These are phyloP conservation scores for Gloeophyllum trabeum DNA, from an alignment of 768 basidiomycete species.

Conservation along the genomic window DNA sequence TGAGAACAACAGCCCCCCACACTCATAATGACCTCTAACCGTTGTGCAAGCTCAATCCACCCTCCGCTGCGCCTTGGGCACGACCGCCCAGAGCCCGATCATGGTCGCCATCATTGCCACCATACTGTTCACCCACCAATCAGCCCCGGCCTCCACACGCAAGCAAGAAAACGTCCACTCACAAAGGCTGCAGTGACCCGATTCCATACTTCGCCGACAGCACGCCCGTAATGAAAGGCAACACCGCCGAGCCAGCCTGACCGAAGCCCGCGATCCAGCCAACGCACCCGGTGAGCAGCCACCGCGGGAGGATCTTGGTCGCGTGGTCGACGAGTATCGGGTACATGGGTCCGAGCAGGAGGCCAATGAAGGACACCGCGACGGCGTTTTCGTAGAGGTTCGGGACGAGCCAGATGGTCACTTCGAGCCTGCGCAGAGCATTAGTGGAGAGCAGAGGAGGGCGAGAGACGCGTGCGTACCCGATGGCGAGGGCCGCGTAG, in stretches of 20 bases:
- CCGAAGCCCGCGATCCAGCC: conserved; percentile 46
- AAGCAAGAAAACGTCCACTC: conserved; percentile 11
- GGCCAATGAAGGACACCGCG: conserved; percentile 40
- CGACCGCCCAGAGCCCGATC: conserved; percentile 11
- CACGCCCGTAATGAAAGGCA: conserved; percentile 40
- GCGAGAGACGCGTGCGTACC: conserved; percentile 12
- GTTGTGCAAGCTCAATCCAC: no score
- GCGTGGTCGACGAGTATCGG: conserved; percentile 30
- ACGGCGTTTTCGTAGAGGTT: conserved; percentile 42
- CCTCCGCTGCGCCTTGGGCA: conserved; percentile 3
- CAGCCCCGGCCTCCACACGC: background rate
- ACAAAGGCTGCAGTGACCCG: conserved; percentile 36
- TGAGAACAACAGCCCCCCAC: no score
- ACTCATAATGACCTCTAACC: no score
- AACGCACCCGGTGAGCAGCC: conserved; percentile 15
- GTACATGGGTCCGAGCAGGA: conserved; percentile 37
- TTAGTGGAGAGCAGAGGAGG: background rate
- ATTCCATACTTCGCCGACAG: conserved; percentile 31
- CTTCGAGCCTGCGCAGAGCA: conserved; percentile 28
- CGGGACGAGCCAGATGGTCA: conserved; percentile 48
- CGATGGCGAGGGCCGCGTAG: conserved; percentile 24
- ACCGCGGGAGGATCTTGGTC: conserved; percentile 28
- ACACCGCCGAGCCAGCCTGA: conserved; percentile 34
- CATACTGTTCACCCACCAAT: background rate
- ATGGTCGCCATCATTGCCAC: conserved; percentile 14